These are phyloP conservation scores for Globisporangium megalacanthum DNA, from an alignment of 352 stramenopile genomes.

Conservation along the genomic window DNA sequence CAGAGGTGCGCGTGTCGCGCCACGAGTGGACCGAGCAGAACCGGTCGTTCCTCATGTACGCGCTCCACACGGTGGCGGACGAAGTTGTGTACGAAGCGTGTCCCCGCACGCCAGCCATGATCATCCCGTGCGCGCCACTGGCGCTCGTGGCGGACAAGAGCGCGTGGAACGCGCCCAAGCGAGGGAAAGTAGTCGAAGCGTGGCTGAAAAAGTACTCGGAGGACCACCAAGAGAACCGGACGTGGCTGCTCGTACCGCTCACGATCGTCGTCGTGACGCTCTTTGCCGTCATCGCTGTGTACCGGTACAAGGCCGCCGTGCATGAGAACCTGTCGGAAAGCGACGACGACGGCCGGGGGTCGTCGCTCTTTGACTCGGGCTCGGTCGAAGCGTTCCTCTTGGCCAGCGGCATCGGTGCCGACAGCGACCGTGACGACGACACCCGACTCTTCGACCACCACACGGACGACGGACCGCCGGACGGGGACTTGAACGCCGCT, in stretches of 20 bases:
- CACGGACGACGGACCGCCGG: slow-evolving; percentile 8
- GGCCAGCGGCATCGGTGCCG: slow-evolving; percentile 1
- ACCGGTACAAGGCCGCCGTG: slow-evolving; percentile 41
- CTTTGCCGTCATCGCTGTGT: slow-evolving; percentile 37
- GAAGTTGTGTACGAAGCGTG: slow-evolving; percentile 49
- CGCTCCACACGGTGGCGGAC: slow-evolving; percentile 36
- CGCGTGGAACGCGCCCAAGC: slow-evolving; percentile 32
- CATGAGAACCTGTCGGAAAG: slow-evolving; percentile 25
- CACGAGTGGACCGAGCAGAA: slow-evolving; percentile 35
- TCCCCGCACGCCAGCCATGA: slow-evolving; percentile 35
- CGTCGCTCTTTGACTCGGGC: slow-evolving; percentile 35
- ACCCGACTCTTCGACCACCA: too few species aligned
- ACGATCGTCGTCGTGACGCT: slow-evolving; percentile 47
- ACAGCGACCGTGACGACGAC: slow-evolving; percentile 3
- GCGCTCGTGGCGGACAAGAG: slow-evolving; percentile 20
- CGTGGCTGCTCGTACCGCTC: slow-evolving; percentile 53
- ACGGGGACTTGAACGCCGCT: slow-evolving; percentile 38
- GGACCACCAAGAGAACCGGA: slow-evolving; percentile 42
- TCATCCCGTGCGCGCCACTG: slow-evolving; percentile 59
- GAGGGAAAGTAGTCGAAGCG: slow-evolving; percentile 27
- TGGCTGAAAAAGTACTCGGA: slow-evolving; percentile 55
- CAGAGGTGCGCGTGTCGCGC: slow-evolving; percentile 44
- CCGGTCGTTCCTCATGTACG: slow-evolving; percentile 44
- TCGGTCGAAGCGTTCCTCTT: slow-evolving; percentile 43
- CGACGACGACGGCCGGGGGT: slow-evolving; percentile 19